Percentiles rank a stretch among this genome's conserved stretches.
Conservation (phyloP, 2,329 filamentous ascomycete genomes). For the Phialophora macrospora region DNA sequence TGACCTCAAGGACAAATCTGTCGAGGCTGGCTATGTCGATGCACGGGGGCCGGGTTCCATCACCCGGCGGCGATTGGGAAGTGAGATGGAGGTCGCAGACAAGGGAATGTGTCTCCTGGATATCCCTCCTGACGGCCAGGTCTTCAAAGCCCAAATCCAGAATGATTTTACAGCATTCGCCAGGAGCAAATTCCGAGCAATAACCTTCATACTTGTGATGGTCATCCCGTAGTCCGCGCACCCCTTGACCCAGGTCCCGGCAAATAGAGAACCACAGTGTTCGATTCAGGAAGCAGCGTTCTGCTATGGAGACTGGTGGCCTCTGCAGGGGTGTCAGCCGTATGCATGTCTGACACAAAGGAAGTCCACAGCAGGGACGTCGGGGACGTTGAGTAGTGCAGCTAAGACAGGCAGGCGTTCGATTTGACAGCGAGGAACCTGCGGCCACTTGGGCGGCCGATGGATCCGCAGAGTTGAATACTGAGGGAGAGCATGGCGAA, state of each 20-base stretch:
- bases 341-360: background rate
- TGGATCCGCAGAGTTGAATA: background rate
- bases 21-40: background rate
- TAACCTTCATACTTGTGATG: background rate
- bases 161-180: constrained; percentile 3
- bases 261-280: background rate
- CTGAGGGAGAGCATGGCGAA: background rate
- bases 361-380: background rate
- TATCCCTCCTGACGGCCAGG: constrained; percentile 4
- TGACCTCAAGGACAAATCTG: background rate
- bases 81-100: background rate
- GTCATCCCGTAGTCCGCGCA: background rate
- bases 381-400: background rate
- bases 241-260: background rate
- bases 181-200: background rate
- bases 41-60: background rate
- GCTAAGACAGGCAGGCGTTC: background rate
- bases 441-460: background rate
- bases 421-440: background rate
- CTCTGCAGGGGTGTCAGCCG: background rate
- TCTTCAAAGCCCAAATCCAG: constrained; percentile 1
- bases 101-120: background rate
- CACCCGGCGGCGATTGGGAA: background rate
- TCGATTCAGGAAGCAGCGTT: background rate
- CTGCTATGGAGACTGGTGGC: background rate